A percentile compares a stretch with the other conserved stretches of the same genome.
phyloP scores from a whole-genome alignment of 108 stramenopile species.

The Fistulifera pelliculosa region DNA sequence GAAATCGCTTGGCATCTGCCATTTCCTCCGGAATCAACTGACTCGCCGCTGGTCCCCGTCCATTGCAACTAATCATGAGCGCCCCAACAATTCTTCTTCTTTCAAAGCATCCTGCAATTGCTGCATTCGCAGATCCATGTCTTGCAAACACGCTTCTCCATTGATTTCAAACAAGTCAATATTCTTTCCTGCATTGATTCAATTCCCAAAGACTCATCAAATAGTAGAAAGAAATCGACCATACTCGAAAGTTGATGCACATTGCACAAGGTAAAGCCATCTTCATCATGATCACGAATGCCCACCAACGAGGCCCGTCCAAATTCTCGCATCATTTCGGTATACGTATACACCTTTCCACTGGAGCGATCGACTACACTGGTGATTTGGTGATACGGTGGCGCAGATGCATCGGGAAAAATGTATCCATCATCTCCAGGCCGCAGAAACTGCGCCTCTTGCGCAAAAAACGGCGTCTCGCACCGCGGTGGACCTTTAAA shows the following conservation, averaged over 20 bases:
- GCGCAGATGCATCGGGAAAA: constrained; percentile 8
- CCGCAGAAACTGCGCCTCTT: neutral
- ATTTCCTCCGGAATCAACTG: constrained; percentile 24
- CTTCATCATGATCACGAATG: constrained; percentile 14
- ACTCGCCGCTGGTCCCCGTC: constrained; percentile 27
- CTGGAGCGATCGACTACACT: constrained; percentile 14
- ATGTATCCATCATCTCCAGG: constrained; percentile 24
- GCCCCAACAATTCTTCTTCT: constrained; percentile 38
- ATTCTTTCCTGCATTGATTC: constrained; percentile 22
- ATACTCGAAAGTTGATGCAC: constrained; percentile 7
- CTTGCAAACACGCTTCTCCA: constrained; percentile 32
- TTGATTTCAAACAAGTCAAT: constrained; percentile 40
- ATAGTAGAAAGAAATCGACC: neutral
- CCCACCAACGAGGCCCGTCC: constrained; percentile 31
- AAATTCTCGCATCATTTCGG: constrained; percentile 12
- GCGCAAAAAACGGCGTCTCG: constrained; percentile 15
- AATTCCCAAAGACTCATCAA: neutral
- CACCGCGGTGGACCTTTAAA: neutral
- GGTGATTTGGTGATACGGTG: constrained; percentile 24
- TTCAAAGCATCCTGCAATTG: constrained; percentile 20
- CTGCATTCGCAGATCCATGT: constrained; percentile 30
- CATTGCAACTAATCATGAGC: constrained; percentile 42
- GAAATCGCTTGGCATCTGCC: constrained; percentile 43
- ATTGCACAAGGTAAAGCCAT: constrained; percentile 34
- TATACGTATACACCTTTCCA: constrained; percentile 15